Conservation (phyloP, 108 stramenopile genomes). For the Ochromonas danica region DNA sequence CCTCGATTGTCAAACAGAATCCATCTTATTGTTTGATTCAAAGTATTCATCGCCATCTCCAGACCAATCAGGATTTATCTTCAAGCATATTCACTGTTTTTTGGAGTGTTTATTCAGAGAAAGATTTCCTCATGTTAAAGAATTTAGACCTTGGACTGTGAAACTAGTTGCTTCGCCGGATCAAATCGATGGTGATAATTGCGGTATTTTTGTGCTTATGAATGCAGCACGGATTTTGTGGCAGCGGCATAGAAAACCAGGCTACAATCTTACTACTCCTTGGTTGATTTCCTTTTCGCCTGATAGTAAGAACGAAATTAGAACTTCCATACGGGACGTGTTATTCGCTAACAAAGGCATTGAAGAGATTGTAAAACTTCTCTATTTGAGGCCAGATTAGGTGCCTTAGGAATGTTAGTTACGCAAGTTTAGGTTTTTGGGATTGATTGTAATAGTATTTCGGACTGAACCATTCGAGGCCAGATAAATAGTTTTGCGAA, state of each 20-base stretch:
- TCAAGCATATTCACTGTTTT: conserved; percentile 17
- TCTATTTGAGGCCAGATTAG: conserved; percentile 15
- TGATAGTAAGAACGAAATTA: conserved; percentile 17
- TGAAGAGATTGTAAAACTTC: conserved; percentile 17
- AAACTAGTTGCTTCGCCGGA: conserved; percentile 14
- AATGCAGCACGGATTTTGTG: conserved; percentile 15
- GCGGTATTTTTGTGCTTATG: conserved; percentile 15
- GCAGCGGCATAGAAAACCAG: conserved; percentile 13
- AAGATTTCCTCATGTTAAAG: conserved; percentile 17
- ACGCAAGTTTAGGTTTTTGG: conserved; percentile 15
- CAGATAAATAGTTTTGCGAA: conserved; percentile 17
- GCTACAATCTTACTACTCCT: conserved; percentile 15
- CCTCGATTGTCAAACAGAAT: conserved; percentile 15
- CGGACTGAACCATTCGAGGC: conserved; percentile 13
- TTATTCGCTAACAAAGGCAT: conserved; percentile 16
- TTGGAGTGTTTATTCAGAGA: conserved; percentile 16
- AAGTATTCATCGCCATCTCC: conserved; percentile 15
- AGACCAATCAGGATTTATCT: conserved; percentile 16
- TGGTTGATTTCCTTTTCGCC: conserved; percentile 15
- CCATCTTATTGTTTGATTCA: conserved; percentile 17
- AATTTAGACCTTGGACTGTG: conserved; percentile 15
- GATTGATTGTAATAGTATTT: conserved; percentile 17
- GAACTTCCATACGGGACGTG: conserved; percentile 13
- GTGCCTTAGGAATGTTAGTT: conserved; percentile 15
- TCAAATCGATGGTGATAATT: conserved; percentile 17